A percentile compares a stretch with the other conserved stretches of the same genome.
Evolutionary conservation across 2,329 filamentous ascomycete species (phyloP).

Genomic region (Colletotrichum paranaense): DNA sequence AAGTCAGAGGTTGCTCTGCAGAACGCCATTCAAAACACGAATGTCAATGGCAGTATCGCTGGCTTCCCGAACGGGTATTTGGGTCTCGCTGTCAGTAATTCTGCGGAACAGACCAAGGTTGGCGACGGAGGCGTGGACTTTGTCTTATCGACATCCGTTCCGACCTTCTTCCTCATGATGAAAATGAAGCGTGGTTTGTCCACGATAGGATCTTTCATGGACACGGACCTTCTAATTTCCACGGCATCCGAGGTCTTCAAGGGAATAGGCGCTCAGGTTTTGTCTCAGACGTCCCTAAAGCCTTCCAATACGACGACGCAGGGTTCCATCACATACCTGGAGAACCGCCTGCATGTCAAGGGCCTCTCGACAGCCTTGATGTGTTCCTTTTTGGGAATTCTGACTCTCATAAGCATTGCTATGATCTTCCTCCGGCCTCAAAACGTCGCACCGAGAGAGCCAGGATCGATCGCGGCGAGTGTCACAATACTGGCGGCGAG

Average conservation of each 20-base stretch:
- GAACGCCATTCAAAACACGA: slow-evolving; percentile 9
- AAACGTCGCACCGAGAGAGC: slow-evolving; percentile 18
- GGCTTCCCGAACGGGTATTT: slow-evolving; percentile 35
- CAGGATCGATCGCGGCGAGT: slow-evolving; percentile 27
- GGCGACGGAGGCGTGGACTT: slow-evolving; percentile 37
- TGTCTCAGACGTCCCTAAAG: slow-evolving; percentile 12
- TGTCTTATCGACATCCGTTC: slow-evolving; percentile 38
- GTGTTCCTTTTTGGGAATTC: slow-evolving; percentile 19
- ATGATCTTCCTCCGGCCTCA: slow-evolving; percentile 27
- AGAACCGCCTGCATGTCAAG: slow-evolving; percentile 26
- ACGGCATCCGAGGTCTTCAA: slow-evolving; percentile 22
- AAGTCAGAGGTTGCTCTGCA: slow-evolving; percentile 32
- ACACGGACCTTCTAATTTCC: slow-evolving; percentile 31
- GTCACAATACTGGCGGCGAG: slow-evolving; percentile 27
- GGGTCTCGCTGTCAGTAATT: slow-evolving; percentile 32
- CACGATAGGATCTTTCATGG: slow-evolving; percentile 33
- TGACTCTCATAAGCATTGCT: background rate
- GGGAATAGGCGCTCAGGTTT: slow-evolving; percentile 28
- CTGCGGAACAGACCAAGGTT: slow-evolving; percentile 33
- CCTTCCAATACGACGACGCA: background rate
- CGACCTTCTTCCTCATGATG: slow-evolving; percentile 42
- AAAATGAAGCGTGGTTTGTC: slow-evolving; percentile 35
- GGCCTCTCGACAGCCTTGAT: slow-evolving; percentile 22
- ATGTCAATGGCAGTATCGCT: slow-evolving; percentile 4
- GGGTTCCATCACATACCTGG: slow-evolving; percentile 19